These are phyloP conservation scores for Coemansia sp. DNA, from an alignment of 192 early-diverging fungal genomes.

Conservation along the genomic window DNA sequence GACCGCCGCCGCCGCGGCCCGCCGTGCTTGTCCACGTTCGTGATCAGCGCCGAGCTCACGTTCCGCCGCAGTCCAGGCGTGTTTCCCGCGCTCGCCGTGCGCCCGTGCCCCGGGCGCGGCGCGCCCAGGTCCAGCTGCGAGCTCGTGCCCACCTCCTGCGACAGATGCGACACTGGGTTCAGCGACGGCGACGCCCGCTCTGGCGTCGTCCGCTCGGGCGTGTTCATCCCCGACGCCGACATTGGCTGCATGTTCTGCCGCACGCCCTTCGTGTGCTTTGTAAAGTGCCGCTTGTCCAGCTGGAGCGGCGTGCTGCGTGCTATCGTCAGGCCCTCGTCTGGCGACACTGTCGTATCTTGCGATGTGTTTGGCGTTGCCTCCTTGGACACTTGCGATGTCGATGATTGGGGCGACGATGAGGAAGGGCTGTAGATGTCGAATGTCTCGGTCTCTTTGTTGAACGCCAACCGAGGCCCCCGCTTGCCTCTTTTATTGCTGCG, in stretches of 20 bases:
- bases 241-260: slow-evolving; percentile 48
- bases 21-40: slow-evolving; percentile 53
- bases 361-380: not conserved
- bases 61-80: slow-evolving; percentile 43
- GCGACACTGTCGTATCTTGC: slow-evolving; percentile 15
- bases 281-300: slow-evolving; percentile 13
- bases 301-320: slow-evolving; percentile 38
- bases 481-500: slow-evolving; percentile 36
- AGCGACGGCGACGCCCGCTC: slow-evolving; percentile 29
- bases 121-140: slow-evolving; percentile 37
- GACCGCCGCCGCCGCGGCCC: slow-evolving; percentile 47
- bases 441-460: slow-evolving; percentile 39
- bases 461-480: slow-evolving; percentile 21
- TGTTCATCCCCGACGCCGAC: slow-evolving; percentile 36
- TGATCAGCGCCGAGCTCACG: slow-evolving; percentile 36
- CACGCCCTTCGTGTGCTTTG: slow-evolving; percentile 7
- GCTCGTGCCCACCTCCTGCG: slow-evolving; percentile 38
- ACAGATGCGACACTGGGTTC: slow-evolving; percentile 27
- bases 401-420: slow-evolving; percentile 10
- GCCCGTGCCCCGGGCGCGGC: slow-evolving; percentile 32
- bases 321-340: slow-evolving; percentile 44
- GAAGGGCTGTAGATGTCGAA: slow-evolving; percentile 44
- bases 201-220: slow-evolving; percentile 24
- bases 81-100: slow-evolving; percentile 40
- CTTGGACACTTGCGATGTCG: not conserved